phyloP scores from a whole-genome alignment of 768 basidiomycete genomes.

The Chalciporus chontae region DNA sequence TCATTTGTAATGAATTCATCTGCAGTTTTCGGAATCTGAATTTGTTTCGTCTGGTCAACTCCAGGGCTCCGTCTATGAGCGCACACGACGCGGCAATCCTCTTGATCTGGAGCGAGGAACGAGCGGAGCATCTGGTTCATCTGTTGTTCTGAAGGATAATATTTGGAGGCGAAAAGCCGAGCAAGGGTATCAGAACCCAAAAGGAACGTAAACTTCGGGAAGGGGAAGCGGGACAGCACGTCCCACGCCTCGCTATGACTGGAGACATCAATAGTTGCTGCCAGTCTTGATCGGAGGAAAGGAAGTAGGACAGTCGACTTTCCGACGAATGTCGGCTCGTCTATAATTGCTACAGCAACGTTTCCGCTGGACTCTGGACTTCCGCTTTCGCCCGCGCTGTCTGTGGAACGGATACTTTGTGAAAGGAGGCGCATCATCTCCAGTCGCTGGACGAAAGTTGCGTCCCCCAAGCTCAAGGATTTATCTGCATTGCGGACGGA shows the following conservation, averaged over 20 bases:
- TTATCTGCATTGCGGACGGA: conserved; percentile 91
- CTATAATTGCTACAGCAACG: conserved; percentile 75
- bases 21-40: conserved; percentile 32
- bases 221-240: conserved; percentile 4
- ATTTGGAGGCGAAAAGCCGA: conserved; percentile 71
- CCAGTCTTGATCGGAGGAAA: conserved; percentile 39
- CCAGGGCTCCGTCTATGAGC: conserved; percentile 46
- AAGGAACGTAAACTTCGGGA: conserved; percentile 60
- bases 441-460: conserved; percentile 70
- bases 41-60: conserved; percentile 19
- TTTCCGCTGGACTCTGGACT: conserved; percentile 31
- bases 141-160: conserved; percentile 52
- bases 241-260: neutral
- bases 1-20: conserved; percentile 48
- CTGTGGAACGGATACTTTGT: conserved; percentile 33
- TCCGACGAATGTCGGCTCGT: conserved; percentile 86
- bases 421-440: conserved; percentile 84
- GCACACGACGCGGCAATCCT: conserved; percentile 63
- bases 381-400: neutral
- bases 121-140: conserved; percentile 55
- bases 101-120: conserved; percentile 57
- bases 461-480: conserved; percentile 61
- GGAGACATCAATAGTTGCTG: conserved; percentile 1
- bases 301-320: conserved; percentile 62
- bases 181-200: conserved; percentile 84